Base-by-base conservation (phyloP, 2,329 filamentous ascomycete species). In the Claviceps lovelessii region DNA sequence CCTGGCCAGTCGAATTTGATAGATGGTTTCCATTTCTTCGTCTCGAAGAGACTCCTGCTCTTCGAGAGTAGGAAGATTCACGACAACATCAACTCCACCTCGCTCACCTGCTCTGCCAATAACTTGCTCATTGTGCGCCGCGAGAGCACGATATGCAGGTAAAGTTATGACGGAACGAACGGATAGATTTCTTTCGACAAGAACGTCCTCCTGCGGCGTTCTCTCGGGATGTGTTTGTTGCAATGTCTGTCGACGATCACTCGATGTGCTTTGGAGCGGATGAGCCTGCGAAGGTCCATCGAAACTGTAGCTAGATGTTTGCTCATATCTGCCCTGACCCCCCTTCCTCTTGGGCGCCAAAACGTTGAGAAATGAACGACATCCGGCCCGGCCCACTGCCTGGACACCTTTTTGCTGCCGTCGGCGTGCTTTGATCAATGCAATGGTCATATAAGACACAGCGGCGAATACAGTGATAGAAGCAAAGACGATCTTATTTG, bases 101-200 rank as follows among this genome's bases (percentile, higher is more conserved):
- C 93, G 80, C 67, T 98, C 93, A 51, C 93, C 93, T 68, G 95
- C 93, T 5, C 90, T 80, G 8, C 84, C 93, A 50, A 97, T 76
- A 1, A 96, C 83, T 61, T 84, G 84, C 68, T 98, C 93, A 49
- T 81, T 84, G 23, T 86, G 84, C 51, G 81, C 77, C 0, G 89
- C 81, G 33, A 81, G 81, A 17, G 77, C 79, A 3, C 86, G 84
- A 68, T 98, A 98, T 0, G 87, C 80, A 0, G 93, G 93, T 3
- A 98, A 73, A 0, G 93, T 97, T 79, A 96, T 93, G 55, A 97
- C 83, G n/a, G 89, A 95, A 54, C 91, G 84, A 49, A 97, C 77
- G 9, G 88, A 94, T 1, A 88, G 90, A 62, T 91, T 86, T 37
- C 91, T 81, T 65, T 91, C 87, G 13, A 95, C 81, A 1, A 67